A percentile compares a stretch with the other conserved stretches of the same genome.
These are phyloP conservation scores for Helianthus annuus DNA, from an alignment of 129 eudicot genomes.

Conservation along the genomic window HanXRQr2.0-SUNRISE NC_035444.2:117112397-117112896, in stretches of 20 bases:
- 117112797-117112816: too few species aligned
- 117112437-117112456: constrained; percentile 57
- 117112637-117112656: background rate
- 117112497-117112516: constrained; percentile 32
- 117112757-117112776: too few species aligned
- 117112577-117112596: constrained; percentile 36
- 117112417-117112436: constrained; percentile 49
- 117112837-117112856: too few species aligned
- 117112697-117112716: too few species aligned
- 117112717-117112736: too few species aligned
- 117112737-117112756: too few species aligned
- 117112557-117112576: constrained; percentile 36
- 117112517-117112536: constrained; percentile 38
- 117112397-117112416: constrained; percentile 56
- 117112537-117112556: constrained; percentile 33
- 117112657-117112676: background rate
- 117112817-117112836: too few species aligned
- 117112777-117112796: too few species aligned
- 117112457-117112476: constrained; percentile 49
- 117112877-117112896: background rate
- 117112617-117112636: constrained; percentile 46
- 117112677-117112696: too few species aligned
- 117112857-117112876: too few species aligned
- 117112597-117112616: constrained; percentile 30
- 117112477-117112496: constrained; percentile 51